Percentiles rank a stretch among this genome's conserved stretches.
Evolutionary conservation across 2,329 filamentous ascomycete genomes (phyloP).

Genomic region (Helminthosporium solani): DNA sequence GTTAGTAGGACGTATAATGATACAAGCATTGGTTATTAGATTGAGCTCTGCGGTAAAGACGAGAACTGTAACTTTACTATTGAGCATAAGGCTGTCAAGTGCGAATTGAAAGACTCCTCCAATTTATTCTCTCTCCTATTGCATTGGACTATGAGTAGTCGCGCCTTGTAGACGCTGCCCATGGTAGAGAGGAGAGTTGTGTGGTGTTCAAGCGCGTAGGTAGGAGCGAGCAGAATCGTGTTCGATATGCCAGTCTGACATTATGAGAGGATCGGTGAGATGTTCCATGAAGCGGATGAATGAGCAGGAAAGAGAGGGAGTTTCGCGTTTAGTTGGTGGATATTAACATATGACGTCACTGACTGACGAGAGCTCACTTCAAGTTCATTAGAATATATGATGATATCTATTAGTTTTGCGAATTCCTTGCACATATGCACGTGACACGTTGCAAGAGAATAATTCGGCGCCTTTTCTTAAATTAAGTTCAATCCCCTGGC

Average conservation of each 20-base stretch:
- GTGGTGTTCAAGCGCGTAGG: background rate
- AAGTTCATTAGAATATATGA: no score
- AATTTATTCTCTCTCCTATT: background rate
- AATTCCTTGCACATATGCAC: no score
- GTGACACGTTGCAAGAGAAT: no score
- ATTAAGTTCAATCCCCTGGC: no score
- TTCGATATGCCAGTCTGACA: background rate
- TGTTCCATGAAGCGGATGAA: background rate
- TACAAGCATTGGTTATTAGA: background rate
- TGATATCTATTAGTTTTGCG: no score
- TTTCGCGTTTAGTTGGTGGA: no score
- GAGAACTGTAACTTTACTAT: background rate
- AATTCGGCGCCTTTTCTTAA: no score
- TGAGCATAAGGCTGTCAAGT: background rate
- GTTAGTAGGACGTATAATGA: background rate
- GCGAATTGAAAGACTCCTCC: background rate
- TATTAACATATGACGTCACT: no score
- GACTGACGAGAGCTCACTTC: no score
- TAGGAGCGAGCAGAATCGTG: slow-evolving; percentile 1
- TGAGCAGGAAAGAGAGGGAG: no score
- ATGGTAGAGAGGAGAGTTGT: background rate
- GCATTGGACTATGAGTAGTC: background rate
- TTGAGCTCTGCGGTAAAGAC: background rate
- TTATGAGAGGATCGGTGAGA: background rate
- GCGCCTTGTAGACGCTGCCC: background rate